Evolutionary conservation across 1,284 basidiomycete species (phyloP), one percentile per base, ranked within the genome.

Genomic region (Pseudozyma sp.): DNA sequence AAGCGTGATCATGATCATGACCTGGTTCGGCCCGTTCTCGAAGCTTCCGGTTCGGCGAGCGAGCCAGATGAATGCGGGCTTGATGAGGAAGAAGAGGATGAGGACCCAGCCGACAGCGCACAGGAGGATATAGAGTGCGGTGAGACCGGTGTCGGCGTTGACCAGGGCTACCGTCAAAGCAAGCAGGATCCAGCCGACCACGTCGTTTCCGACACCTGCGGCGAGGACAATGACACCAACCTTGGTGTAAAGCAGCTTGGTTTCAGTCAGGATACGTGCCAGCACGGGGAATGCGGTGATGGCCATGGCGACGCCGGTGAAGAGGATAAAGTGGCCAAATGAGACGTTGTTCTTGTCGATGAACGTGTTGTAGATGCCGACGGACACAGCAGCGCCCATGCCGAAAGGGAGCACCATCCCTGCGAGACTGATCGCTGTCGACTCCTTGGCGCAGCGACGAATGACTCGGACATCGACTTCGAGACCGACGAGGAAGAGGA

Each of bases 181-280:
- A 39, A 89, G 85, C 31, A 89, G 83, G 44, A 88, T 85, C 88
- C 88, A 89, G 30, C 88, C 94, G 57, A 90, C 87, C 46, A 90
- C 88, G 71, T 91, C 95, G 85, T 97, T 97, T 4, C 92, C 94
- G 1, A 98, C 94, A 49, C 96, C 77, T 0, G 96, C 96, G 1
- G 92, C 92, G 5, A 99, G 89, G 5, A 93, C 94, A 33, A 97
- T 91, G 58, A 96, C 91, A 9, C 96, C 97, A 45, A 99, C 94
- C 0, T 91, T 92, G 7, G 94, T 97, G 70, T 96, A 92, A 58
- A 98, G 88, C 2, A 99, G 87, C 85, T 88, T 87, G 44, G 87
- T 87, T 58, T 88, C 87, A 51, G 77, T 74, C 31, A 82, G 59
- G 55, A 82, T 82, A 51, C 96, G 91, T 84, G 95, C 97, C 5